Evolutionary conservation across 140 eudicot genomes (phyloP).

Genomic region (Bidens hawaiensis): DNA sequence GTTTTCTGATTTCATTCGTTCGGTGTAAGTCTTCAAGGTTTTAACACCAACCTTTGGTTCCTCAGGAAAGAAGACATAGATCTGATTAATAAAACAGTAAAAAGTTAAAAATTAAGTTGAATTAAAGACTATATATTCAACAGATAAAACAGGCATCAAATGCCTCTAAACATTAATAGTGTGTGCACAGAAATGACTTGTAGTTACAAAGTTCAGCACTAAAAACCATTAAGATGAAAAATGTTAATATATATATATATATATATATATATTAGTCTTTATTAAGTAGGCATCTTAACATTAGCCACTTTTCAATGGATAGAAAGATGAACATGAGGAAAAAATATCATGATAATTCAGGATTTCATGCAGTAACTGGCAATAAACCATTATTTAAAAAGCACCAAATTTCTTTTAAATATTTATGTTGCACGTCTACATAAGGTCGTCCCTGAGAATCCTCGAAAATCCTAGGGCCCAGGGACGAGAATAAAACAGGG

Average conservation of each 20-base stretch:
- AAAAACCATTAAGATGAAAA: background rate
- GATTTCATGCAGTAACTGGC: background rate
- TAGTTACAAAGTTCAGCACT: background rate
- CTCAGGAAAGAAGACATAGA: conserved; percentile 83
- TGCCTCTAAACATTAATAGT: background rate
- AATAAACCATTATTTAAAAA: background rate
- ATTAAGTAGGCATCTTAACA: background rate
- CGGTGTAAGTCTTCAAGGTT: conserved; percentile 69
- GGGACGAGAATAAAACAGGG: too few relatives aligned
- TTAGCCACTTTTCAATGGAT: background rate
- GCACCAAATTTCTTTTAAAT: too few relatives aligned
- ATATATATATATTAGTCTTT: background rate
- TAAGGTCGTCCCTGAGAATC: too few relatives aligned
- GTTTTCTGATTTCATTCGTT: conserved; percentile 76
- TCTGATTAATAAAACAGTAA: conserved; percentile 33
- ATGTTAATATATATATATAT: background rate
- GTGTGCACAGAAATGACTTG: background rate
- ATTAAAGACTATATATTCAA: background rate
- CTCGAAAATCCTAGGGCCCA: too few relatives aligned
- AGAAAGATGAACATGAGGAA: background rate
- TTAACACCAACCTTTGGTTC: conserved; percentile 85
- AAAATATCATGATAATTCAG: background rate
- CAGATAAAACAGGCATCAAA: background rate
- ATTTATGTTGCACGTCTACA: too few relatives aligned
- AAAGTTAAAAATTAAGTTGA: background rate